These are phyloP conservation scores for Tetrapisispora arboricola DNA, from an alignment of 805 yeast species.

Conservation along the genomic window DNA sequence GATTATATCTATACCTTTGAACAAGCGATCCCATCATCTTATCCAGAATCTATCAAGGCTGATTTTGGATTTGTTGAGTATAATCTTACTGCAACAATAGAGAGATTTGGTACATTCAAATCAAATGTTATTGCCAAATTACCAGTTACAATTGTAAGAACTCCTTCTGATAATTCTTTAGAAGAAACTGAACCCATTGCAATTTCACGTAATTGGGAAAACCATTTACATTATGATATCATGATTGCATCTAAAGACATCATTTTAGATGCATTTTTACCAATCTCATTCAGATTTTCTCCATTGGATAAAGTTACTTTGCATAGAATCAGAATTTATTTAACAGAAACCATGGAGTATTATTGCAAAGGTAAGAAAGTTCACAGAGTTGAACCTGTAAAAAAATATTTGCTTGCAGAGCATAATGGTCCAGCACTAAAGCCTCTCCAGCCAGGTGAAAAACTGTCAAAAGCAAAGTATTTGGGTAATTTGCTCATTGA, in stretches of 20 bases:
- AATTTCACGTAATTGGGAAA: constrained; percentile 88
- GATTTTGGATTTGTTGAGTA: constrained; percentile 77
- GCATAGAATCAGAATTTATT: constrained; percentile 74
- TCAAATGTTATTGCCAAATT: constrained; percentile 54
- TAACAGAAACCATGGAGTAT: constrained; percentile 87
- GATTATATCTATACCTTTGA: constrained; percentile 91
- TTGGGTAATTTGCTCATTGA: constrained; percentile 35
- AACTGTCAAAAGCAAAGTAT: constrained; percentile 30
- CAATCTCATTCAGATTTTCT: constrained; percentile 71
- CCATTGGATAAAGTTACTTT: constrained; percentile 80
- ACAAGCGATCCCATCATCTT: constrained; percentile 68
- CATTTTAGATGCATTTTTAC: constrained; percentile 72
- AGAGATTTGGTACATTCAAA: constrained; percentile 79
- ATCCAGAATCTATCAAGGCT: constrained; percentile 71
- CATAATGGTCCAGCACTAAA: constrained; percentile 51
- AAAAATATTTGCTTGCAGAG: constrained; percentile 70
- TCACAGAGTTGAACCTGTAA: constrained; percentile 84
- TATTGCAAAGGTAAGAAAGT: constrained; percentile 78
- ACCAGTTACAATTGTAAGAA: constrained; percentile 59
- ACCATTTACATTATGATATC: constrained; percentile 79
- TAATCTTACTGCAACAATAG: constrained; percentile 55
- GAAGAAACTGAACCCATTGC: constrained; percentile 93
- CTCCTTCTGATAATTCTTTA: constrained; percentile 65
- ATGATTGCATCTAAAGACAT: constrained; percentile 84
- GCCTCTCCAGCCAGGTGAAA: constrained; percentile 26